Conservation (phyloP, 192 early-diverging fungal species). For the Umbelopsis sp. region DNA sequence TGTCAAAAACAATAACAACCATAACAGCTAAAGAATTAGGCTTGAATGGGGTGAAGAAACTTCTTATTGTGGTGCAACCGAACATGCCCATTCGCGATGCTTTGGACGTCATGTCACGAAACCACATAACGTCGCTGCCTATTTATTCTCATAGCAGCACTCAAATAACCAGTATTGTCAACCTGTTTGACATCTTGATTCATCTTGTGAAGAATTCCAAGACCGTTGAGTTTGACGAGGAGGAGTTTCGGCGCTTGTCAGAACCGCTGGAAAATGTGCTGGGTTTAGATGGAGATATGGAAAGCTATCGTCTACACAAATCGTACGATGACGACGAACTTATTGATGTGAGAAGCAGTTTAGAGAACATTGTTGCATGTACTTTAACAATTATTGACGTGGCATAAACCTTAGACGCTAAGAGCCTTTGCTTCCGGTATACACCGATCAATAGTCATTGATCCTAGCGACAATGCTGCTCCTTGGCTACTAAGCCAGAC, state of each 20-base stretch:
- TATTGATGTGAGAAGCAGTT: slow-evolving; percentile 21
- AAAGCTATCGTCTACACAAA: slow-evolving; percentile 46
- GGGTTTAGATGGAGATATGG: slow-evolving; percentile 44
- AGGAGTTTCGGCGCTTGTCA: slow-evolving; percentile 27
- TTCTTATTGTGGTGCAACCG: slow-evolving; percentile 50
- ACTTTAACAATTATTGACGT: not conserved
- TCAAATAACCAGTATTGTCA: slow-evolving; percentile 54
- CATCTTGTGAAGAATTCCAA: slow-evolving; percentile 39
- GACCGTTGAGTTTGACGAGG: slow-evolving; percentile 27
- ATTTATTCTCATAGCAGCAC: slow-evolving; percentile 54
- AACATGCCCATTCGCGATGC: slow-evolving; percentile 52
- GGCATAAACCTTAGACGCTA: slow-evolving; percentile 32
- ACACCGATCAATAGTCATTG: slow-evolving; percentile 62
- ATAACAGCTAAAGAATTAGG: slow-evolving; percentile 37
- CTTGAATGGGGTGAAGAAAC: slow-evolving; percentile 23
- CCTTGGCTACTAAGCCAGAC: slow-evolving; percentile 63
- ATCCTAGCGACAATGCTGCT: slow-evolving; percentile 35
- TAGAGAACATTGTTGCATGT: not conserved
- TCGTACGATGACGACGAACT: slow-evolving; percentile 37
- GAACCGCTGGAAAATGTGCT: slow-evolving; percentile 47
- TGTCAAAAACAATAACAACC: slow-evolving; percentile 20
- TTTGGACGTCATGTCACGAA: slow-evolving; percentile 44
- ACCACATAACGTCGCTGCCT: slow-evolving; percentile 58
- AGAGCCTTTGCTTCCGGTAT: slow-evolving; percentile 56
- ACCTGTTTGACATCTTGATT: slow-evolving; percentile 54